Evolutionary conservation across 2,329 filamentous ascomycete species (phyloP).

Genomic region (Claviceps pusilla): DNA sequence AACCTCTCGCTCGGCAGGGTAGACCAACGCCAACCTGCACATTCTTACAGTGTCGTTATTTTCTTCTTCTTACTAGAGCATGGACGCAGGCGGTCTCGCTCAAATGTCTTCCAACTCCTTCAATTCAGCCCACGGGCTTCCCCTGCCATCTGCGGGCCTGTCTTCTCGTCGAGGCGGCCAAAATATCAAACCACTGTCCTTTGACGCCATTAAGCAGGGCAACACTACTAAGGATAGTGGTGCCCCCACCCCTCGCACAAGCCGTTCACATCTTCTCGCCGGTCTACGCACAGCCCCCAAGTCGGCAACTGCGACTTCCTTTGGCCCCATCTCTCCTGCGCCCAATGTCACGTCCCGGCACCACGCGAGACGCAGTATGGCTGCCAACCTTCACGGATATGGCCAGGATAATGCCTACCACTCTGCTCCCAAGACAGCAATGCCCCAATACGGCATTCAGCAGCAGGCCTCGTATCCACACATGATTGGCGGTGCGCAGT

Average conservation of each 20-base stretch:
- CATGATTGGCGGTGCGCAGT: constrained; percentile 29
- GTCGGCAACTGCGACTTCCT: constrained; percentile 56
- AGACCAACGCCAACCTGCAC: background rate
- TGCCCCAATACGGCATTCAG: constrained; percentile 31
- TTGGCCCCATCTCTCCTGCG: constrained; percentile 50
- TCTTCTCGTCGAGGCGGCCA: constrained; percentile 72
- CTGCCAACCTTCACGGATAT: constrained; percentile 29
- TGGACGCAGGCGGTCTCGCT: constrained; percentile 98
- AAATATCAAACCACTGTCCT: constrained; percentile 80
- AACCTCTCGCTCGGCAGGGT: background rate
- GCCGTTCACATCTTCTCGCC: constrained; percentile 84
- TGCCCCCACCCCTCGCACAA: constrained; percentile 74
- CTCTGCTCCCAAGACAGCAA: constrained; percentile 39
- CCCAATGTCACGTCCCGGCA: constrained; percentile 24
- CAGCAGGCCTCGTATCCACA: constrained; percentile 18
- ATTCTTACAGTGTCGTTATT: background rate
- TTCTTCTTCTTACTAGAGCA: constrained; percentile 25
- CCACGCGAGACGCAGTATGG: constrained; percentile 29
- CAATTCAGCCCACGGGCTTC: constrained; percentile 53
- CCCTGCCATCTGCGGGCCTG: constrained; percentile 64
- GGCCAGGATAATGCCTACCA: constrained; percentile 29
- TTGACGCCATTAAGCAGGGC: constrained; percentile 55
- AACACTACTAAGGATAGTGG: constrained; percentile 53
- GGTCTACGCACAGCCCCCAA: constrained; percentile 89
- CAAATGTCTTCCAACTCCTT: constrained; percentile 91